A percentile compares a stretch with the other conserved stretches of the same genome.
Conservation (phyloP, 2,329 filamentous ascomycete genomes). For the Fusarium oligoseptatum region DNA sequence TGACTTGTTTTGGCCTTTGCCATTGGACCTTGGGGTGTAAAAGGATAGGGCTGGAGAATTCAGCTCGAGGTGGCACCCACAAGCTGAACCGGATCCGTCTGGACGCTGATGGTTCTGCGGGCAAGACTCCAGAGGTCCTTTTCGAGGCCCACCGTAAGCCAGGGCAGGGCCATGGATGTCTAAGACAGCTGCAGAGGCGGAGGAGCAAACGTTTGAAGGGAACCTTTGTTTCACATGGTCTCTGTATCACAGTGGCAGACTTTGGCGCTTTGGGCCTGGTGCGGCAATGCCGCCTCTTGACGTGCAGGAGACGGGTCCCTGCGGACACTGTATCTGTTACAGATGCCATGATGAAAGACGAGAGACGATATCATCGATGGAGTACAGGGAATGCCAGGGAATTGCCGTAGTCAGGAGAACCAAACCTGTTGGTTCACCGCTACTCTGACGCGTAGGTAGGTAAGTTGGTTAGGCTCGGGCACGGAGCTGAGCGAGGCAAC, state of each 20-base stretch:
- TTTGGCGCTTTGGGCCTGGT: not conserved
- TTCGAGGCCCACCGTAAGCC: not conserved
- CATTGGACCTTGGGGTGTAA: not conserved
- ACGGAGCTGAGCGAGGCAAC: conserved; percentile 13
- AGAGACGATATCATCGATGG: not conserved
- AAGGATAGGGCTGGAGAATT: not conserved
- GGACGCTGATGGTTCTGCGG: not conserved
- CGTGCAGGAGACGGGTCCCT: conserved; percentile 7
- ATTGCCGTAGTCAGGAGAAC: not conserved
- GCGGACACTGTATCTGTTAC: conserved; percentile 7
- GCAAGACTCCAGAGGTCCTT: not conserved
- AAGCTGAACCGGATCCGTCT: not conserved
- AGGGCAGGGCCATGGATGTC: not conserved
- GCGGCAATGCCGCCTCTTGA: not conserved
- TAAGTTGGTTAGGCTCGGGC: not conserved
- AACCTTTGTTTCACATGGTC: conserved; percentile 6
- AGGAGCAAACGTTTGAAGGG: not conserved
- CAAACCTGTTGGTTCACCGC: conserved; percentile 24
- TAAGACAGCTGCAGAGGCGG: not conserved
- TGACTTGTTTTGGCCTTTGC: not conserved
- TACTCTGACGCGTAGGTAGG: conserved; percentile 15
- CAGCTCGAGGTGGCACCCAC: not conserved
- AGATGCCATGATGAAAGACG: not conserved
- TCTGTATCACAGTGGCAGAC: conserved; percentile 3
- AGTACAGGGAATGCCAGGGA: not conserved